Base-by-base conservation (phyloP, 345 rosid genomes). In the Mallotus nudiflorus region DNA sequence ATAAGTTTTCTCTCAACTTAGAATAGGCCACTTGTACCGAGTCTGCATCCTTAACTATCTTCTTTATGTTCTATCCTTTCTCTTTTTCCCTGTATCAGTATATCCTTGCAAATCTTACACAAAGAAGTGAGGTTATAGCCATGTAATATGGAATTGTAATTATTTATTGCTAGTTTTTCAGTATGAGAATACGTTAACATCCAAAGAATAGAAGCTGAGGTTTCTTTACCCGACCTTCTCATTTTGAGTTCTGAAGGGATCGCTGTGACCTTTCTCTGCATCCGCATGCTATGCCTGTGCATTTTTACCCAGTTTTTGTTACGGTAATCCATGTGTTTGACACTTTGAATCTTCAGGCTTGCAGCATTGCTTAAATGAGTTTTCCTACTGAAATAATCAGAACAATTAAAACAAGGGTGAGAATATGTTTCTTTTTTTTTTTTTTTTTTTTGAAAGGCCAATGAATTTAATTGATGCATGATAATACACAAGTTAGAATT, bases 81-180 rank as follows among this genome's bases (percentile, higher is more conserved):
- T 67, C 19, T 60, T 33, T 57, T 35, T 19, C 29, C 57, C 67
- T 67, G 62, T n/a, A 39, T 61, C 42, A 13, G 28, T 31, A 40
- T 45, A 44, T 56, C 60, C 56, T 31, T 53, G 39, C 25, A 28
- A 33, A 20, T 40, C 42, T n/a, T 13, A 4, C 4, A 11, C 40
- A 62, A 46, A 20, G 56, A 35, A 28, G 19, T 20, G 44, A 55
- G 66, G 56, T 31, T 27, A 42, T 24, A 62, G 66, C 39, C 6
- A 71, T 64, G 68, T 33, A 57, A 50, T 29, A 4, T 63, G n/a
- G n/a, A n/a, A n/a, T 54, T 29, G 45, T 57, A 37, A 72, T 53
- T 29, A 59, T 33, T 22, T 50, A 52, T 25, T 45, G 68, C 54
- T 40, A 31, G 57, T 44, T 46, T 19, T 33, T 9, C 42, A 24